These are phyloP conservation scores for Apostasia shenzhenica DNA, from an alignment of 106 monocot species.

Conservation along the genomic window DNA sequence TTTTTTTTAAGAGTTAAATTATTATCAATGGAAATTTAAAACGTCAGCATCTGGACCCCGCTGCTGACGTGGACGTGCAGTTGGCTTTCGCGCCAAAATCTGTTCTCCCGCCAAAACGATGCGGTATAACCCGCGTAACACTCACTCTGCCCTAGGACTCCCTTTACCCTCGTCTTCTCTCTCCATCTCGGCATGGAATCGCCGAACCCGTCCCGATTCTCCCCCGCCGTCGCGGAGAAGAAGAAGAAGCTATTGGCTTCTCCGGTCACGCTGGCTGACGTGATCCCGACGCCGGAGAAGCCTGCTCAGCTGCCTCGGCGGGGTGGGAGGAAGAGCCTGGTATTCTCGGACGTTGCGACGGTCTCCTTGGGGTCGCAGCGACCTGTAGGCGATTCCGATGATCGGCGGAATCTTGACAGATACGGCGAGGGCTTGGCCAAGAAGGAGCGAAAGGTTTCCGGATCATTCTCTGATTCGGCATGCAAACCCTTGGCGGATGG, in stretches of 20 bases:
- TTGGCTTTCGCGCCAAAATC: slow-evolving; percentile 11
- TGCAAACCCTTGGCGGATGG: slow-evolving; percentile 5
- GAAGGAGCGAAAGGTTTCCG: neutral
- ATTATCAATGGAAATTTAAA: too few relatives aligned
- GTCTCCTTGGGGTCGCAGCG: slow-evolving; percentile 28
- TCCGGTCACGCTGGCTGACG: slow-evolving; percentile 10
- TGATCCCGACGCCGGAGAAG: slow-evolving; percentile 62
- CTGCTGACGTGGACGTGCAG: neutral
- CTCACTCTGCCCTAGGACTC: neutral
- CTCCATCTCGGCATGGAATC: neutral
- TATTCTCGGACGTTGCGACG: slow-evolving; percentile 44
- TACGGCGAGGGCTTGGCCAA: slow-evolving; percentile 14
- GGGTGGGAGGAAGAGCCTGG: slow-evolving; percentile 19
- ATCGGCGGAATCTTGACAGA: slow-evolving; percentile 5
- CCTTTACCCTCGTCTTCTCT: neutral
- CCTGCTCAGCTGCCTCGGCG: slow-evolving; percentile 21
- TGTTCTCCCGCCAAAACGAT: slow-evolving; percentile 18
- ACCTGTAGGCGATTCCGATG: neutral
- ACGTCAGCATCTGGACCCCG: too few relatives aligned
- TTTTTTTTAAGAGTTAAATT: too few relatives aligned
- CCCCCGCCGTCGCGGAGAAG: slow-evolving; percentile 4
- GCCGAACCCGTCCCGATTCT: neutral
- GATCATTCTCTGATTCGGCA: neutral
- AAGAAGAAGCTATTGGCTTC: neutral
- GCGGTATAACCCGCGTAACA: neutral